phyloP scores from a whole-genome alignment of 2,329 filamentous ascomycete genomes.

The Fusarium torulosum region DNA sequence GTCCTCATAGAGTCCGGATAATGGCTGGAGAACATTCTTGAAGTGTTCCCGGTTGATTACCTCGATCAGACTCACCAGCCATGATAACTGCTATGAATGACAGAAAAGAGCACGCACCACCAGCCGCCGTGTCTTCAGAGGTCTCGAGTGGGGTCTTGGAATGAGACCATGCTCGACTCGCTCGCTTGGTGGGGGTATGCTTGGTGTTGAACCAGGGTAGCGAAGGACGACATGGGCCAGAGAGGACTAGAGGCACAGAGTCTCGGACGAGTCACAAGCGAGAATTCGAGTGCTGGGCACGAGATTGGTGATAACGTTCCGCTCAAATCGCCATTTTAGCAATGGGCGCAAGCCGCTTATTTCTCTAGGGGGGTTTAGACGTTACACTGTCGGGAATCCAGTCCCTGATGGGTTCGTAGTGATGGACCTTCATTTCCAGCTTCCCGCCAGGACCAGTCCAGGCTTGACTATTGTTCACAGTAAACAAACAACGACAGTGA shows the following conservation, averaged over 20 bases:
- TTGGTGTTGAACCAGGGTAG: slow-evolving; percentile 32
- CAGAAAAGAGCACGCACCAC: slow-evolving; percentile 35
- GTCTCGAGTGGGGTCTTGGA: slow-evolving; percentile 43
- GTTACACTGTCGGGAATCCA: slow-evolving; percentile 34
- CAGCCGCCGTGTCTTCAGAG: slow-evolving; percentile 41
- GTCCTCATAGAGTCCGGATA: not conserved
- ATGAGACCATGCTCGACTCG: slow-evolving; percentile 29
- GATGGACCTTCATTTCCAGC: slow-evolving; percentile 44
- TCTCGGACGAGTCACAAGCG: slow-evolving; percentile 43
- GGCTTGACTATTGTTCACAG: slow-evolving; percentile 27
- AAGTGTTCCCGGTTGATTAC: not conserved
- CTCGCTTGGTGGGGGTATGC: slow-evolving; percentile 42
- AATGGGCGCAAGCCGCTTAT: slow-evolving; percentile 42
- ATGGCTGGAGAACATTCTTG: slow-evolving; percentile 1
- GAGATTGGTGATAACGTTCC: slow-evolving; percentile 49
- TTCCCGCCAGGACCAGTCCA: slow-evolving; percentile 35
- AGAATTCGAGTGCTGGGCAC: slow-evolving; percentile 45
- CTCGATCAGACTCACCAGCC: slow-evolving; percentile 14
- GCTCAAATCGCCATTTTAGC: slow-evolving; percentile 36
- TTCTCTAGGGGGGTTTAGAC: slow-evolving; percentile 29
- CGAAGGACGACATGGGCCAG: slow-evolving; percentile 12
- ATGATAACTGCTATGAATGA: slow-evolving; percentile 14
- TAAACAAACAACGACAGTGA: slow-evolving; percentile 28
- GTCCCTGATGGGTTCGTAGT: slow-evolving; percentile 35
- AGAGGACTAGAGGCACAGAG: slow-evolving; percentile 33